Conservation (phyloP, 2,329 filamentous ascomycete genomes). For the Penicillium capsulatum region DNA sequence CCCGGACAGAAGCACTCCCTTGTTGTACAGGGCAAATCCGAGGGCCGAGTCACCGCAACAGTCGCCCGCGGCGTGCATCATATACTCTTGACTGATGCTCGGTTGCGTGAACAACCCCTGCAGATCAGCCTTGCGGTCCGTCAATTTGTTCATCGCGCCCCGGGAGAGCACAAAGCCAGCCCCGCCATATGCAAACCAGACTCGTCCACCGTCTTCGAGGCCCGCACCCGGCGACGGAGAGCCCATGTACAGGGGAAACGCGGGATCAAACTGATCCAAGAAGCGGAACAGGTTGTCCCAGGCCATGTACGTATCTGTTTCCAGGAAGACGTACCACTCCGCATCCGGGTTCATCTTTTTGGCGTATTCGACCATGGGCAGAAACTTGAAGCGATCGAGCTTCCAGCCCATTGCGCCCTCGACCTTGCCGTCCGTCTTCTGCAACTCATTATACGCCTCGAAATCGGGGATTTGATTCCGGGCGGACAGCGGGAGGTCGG, state of each 20-base stretch:
- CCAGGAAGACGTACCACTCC: slow-evolving; percentile 55
- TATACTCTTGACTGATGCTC: slow-evolving; percentile 40
- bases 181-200: slow-evolving; percentile 50
- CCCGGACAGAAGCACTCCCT: slow-evolving; percentile 45
- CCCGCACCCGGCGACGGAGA: slow-evolving; percentile 44
- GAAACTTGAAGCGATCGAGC: slow-evolving; percentile 56
- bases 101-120: slow-evolving; percentile 40
- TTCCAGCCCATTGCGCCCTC: slow-evolving; percentile 46
- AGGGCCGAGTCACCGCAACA: slow-evolving; percentile 54
- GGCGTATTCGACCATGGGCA: slow-evolving; percentile 53
- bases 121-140: slow-evolving; percentile 13
- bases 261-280: slow-evolving; percentile 48
- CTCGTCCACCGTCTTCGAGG: slow-evolving; percentile 11
- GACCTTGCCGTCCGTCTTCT: slow-evolving; percentile 32
- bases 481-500: slow-evolving; percentile 44
- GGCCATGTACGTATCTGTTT: slow-evolving; percentile 52
- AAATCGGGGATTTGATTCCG: slow-evolving; percentile 37
- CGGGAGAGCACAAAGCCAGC: slow-evolving; percentile 48
- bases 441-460: slow-evolving; percentile 41
- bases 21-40: slow-evolving; percentile 46
- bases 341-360: slow-evolving; percentile 47
- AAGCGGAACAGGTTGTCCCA: slow-evolving; percentile 49
- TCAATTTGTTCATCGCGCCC: slow-evolving; percentile 44
- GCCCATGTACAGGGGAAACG: slow-evolving; percentile 47
- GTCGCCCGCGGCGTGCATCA: slow-evolving; percentile 44